phyloP scores from a whole-genome alignment of 2,329 filamentous ascomycete species.

The Lasiodiplodia citricola region DNA sequence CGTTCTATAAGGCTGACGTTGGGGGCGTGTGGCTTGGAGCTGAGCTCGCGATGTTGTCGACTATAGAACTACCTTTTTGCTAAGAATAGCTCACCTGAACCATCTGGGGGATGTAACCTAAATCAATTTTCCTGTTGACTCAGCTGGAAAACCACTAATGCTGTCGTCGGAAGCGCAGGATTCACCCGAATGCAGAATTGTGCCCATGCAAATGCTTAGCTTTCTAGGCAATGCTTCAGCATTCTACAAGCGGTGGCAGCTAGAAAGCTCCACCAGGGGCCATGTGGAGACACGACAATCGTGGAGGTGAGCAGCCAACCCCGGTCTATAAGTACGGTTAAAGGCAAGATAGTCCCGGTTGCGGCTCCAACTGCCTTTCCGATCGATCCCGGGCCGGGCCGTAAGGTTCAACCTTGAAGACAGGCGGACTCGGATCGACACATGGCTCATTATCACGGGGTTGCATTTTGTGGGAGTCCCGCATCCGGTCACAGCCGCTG shows the following conservation, averaged over 20 bases:
- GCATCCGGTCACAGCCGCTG: background rate
- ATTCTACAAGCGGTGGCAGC: background rate
- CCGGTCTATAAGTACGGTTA: background rate
- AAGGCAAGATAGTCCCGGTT: background rate
- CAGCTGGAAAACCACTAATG: background rate
- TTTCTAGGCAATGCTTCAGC: background rate
- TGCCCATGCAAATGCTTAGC: background rate
- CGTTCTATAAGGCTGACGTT: no score
- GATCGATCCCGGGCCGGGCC: constrained; percentile 18
- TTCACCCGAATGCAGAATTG: background rate
- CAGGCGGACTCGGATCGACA: background rate
- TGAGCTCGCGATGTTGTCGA: background rate
- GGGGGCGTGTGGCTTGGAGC: background rate
- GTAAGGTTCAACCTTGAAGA: background rate
- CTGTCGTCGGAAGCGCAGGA: background rate
- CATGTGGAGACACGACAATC: background rate
- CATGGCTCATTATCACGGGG: background rate
- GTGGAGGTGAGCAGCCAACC: background rate
- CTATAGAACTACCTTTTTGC: background rate
- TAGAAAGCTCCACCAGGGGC: background rate
- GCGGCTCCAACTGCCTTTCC: constrained; percentile 18
- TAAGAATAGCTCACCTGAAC: background rate
- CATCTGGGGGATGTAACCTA: background rate
- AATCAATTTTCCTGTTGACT: background rate
- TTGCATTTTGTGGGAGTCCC: background rate